A percentile compares a stretch with the other conserved stretches of the same genome.
phyloP scores from a whole-genome alignment of 768 basidiomycete genomes.

The Tulasnella calospora region DNA sequence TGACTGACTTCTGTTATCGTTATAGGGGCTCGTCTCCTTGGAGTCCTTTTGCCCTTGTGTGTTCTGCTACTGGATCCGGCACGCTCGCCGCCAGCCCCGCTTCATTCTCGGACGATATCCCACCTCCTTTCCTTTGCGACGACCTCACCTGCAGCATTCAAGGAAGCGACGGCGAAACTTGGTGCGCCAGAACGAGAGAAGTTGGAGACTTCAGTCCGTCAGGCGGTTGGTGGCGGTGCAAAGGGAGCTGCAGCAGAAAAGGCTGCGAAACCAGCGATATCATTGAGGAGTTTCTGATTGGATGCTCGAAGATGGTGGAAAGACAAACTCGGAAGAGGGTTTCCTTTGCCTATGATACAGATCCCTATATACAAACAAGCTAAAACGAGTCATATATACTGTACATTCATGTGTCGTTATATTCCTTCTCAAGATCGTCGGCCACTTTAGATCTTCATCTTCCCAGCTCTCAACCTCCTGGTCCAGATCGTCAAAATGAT shows the following conservation, averaged over 20 bases:
- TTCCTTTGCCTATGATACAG: background rate
- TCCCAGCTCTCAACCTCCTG: background rate
- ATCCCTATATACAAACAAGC: background rate
- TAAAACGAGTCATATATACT: background rate
- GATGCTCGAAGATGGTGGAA: background rate
- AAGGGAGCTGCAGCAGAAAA: constrained; percentile 35
- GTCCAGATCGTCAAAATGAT: constrained; percentile 1
- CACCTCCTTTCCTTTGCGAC: constrained; percentile 72
- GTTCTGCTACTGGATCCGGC: constrained; percentile 61
- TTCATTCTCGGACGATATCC: constrained; percentile 56
- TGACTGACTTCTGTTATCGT: constrained; percentile 17
- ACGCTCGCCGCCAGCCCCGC: constrained; percentile 40
- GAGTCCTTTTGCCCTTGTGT: constrained; percentile 69
- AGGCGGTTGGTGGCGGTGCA: constrained; percentile 58
- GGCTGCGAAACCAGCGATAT: constrained; percentile 67
- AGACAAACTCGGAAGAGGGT: too few relatives aligned
- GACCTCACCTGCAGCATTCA: constrained; percentile 68
- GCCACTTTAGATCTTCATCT: constrained; percentile 1
- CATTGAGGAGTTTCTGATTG: constrained; percentile 39
- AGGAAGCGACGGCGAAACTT: constrained; percentile 70
- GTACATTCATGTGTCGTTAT: background rate
- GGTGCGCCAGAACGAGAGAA: constrained; percentile 52
- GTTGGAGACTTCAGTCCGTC: constrained; percentile 73
- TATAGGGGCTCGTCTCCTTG: constrained; percentile 61
- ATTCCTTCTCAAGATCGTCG: background rate